These are phyloP conservation scores for Hyphopichia khmerensis DNA, from an alignment of 1,139 yeast genomes.

Conservation along the genomic window DNA sequence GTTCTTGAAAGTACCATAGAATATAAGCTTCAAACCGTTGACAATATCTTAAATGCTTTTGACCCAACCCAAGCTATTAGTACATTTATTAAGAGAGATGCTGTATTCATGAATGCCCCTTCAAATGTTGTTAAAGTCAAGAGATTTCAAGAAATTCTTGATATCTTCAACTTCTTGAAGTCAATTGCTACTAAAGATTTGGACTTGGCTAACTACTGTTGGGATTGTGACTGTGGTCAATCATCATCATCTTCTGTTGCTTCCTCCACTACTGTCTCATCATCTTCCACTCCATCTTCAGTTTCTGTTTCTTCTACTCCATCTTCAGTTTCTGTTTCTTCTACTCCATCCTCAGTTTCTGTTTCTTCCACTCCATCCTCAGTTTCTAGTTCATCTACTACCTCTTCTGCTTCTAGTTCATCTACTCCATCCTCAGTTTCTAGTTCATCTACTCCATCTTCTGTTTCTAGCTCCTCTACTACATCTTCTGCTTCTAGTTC, in stretches of 20 bases:
- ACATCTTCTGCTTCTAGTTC: slow-evolving; percentile 3
- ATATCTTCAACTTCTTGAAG: slow-evolving; percentile 9
- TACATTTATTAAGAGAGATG: slow-evolving; percentile 3
- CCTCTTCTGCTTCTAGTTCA: slow-evolving; percentile 3
- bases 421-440: slow-evolving; percentile 7
- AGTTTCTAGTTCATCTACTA: slow-evolving; percentile 6
- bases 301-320: slow-evolving; percentile 8
- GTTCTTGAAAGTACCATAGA: slow-evolving; percentile 3
- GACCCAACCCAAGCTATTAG: slow-evolving; percentile 1
- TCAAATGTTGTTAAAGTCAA: slow-evolving; percentile 8
- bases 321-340: slow-evolving; percentile 5
- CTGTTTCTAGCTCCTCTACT: slow-evolving; percentile 4
- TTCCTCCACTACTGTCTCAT: slow-evolving; percentile 5
- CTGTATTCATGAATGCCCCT: slow-evolving; percentile 7
- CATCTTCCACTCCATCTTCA: slow-evolving; percentile 14
- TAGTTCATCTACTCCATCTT: slow-evolving; percentile 4
- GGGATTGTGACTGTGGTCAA: slow-evolving; percentile 22
- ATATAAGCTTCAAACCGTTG: slow-evolving; percentile 2
- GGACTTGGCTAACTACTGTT: slow-evolving; percentile 17
- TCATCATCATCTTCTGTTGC: slow-evolving; percentile 5
- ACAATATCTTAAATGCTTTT: slow-evolving; percentile 1
- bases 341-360: slow-evolving; percentile 3
- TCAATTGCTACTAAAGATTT: slow-evolving; percentile 13
- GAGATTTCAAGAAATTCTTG: slow-evolving; percentile 8
- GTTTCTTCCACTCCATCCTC: slow-evolving; percentile 5